These are phyloP conservation scores for Durio zibethinus DNA, from an alignment of 345 rosid species.

Conservation along the genomic window DNA sequence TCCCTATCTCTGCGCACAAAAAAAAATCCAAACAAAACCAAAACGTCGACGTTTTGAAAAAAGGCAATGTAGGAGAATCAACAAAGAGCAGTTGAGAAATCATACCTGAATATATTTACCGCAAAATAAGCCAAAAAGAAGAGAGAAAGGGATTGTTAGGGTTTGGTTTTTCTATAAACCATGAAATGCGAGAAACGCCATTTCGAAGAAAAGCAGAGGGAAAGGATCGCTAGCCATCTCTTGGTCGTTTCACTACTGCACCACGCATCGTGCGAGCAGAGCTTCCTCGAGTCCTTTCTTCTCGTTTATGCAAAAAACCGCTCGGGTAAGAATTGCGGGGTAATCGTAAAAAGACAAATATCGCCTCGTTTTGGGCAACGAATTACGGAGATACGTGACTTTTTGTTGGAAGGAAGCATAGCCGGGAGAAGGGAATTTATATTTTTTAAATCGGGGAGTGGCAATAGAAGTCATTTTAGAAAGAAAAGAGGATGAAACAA, in stretches of 20 bases:
- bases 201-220: not conserved
- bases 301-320: not conserved
- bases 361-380: not conserved
- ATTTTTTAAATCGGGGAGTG: not conserved
- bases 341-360: not conserved
- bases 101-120: not conserved
- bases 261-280: conserved; percentile 12
- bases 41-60: not conserved
- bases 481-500: not conserved
- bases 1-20: conserved; percentile 20
- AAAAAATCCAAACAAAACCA: not conserved
- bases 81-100: not conserved
- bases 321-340: not conserved
- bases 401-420: not conserved
- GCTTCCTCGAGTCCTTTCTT: conserved; percentile 12
- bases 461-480: not conserved
- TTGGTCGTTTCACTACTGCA: not conserved
- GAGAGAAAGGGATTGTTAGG: not conserved
- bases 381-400: not conserved
- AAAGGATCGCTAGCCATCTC: not conserved
- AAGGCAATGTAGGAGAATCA: conserved; percentile 4
- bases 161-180: not conserved
- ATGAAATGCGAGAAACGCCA: not conserved
- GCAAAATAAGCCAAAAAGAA: not conserved
- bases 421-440: not conserved